These are phyloP conservation scores for Metschnikowia lachancei DNA, from an alignment of 805 yeast genomes.

Conservation along the genomic window DNA sequence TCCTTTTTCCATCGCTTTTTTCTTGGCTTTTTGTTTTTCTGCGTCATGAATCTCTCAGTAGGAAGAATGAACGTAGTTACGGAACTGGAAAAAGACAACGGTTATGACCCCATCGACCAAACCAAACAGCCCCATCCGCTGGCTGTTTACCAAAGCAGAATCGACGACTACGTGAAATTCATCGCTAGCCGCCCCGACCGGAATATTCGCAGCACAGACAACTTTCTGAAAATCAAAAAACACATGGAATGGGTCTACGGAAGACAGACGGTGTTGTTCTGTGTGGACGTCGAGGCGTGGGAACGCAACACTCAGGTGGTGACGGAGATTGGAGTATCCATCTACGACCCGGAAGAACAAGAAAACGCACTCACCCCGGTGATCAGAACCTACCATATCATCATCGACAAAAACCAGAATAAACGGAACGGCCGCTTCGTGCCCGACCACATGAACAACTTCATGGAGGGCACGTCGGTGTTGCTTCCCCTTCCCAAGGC, in stretches of 20 bases:
- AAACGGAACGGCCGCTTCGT: slow-evolving; percentile 21
- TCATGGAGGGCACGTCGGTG: slow-evolving; percentile 21
- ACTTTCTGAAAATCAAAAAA: not conserved
- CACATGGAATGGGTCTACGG: not conserved
- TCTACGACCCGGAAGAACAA: slow-evolving; percentile 23
- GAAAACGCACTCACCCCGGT: slow-evolving; percentile 18
- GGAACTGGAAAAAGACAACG: too few species aligned
- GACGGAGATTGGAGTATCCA: slow-evolving; percentile 28
- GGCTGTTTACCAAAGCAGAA: not conserved
- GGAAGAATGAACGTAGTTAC: too few species aligned
- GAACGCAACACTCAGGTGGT: slow-evolving; percentile 28
- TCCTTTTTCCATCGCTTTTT: too few species aligned
- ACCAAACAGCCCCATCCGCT: not conserved
- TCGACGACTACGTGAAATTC: slow-evolving; percentile 1
- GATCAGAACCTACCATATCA: slow-evolving; percentile 20
- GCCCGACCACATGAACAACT: slow-evolving; percentile 23
- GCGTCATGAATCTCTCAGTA: too few species aligned
- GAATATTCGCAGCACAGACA: slow-evolving; percentile 1
- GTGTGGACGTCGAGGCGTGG: slow-evolving; percentile 29
- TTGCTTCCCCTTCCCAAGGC: slow-evolving; percentile 12
- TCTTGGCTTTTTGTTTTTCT: too few species aligned
- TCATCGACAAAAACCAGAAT: slow-evolving; percentile 19
- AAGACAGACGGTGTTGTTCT: slow-evolving; percentile 12
- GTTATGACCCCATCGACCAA: not conserved
- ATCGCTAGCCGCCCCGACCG: slow-evolving; percentile 1